A percentile compares a stretch with the other conserved stretches of the same genome.
phyloP scores from a whole-genome alignment of 306 rosid species.

The Cajanus cajan region DNA sequence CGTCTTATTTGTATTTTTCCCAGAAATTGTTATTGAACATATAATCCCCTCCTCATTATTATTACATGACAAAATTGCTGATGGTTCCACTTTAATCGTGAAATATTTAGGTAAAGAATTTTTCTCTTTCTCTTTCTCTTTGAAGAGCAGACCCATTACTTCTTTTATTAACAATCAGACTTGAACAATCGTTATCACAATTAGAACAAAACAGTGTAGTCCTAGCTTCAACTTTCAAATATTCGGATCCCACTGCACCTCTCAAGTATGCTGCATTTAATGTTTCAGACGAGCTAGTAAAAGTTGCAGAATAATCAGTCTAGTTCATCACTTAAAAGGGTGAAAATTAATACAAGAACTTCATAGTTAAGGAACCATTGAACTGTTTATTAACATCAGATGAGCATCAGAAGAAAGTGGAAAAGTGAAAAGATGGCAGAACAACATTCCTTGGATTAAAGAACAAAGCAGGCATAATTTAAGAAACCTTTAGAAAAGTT shows the following conservation, averaged over 20 bases:
- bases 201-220: neutral
- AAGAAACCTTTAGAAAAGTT: neutral
- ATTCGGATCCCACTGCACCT: neutral
- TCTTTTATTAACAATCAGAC: neutral
- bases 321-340: neutral
- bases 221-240: neutral
- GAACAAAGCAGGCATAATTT: neutral
- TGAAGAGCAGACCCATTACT: neutral
- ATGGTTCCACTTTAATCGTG: neutral
- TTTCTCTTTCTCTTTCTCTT: neutral
- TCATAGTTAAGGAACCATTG: neutral
- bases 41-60: conserved; percentile 16
- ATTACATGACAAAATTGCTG: conserved; percentile 15
- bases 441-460: neutral
- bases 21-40: conserved; percentile 13
- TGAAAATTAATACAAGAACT: neutral
- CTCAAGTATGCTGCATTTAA: neutral
- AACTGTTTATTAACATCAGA: neutral
- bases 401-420: neutral
- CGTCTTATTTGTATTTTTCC: conserved; percentile 20
- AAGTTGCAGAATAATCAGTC: neutral
- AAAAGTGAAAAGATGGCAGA: neutral
- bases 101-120: too few species aligned
- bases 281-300: neutral
- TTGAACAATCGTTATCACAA: neutral